A percentile compares a stretch with the other conserved stretches of the same genome.
These are phyloP conservation scores for Heterobasidion occidentale DNA, from an alignment of 1,284 basidiomycete species.

Conservation along the genomic window DNA sequence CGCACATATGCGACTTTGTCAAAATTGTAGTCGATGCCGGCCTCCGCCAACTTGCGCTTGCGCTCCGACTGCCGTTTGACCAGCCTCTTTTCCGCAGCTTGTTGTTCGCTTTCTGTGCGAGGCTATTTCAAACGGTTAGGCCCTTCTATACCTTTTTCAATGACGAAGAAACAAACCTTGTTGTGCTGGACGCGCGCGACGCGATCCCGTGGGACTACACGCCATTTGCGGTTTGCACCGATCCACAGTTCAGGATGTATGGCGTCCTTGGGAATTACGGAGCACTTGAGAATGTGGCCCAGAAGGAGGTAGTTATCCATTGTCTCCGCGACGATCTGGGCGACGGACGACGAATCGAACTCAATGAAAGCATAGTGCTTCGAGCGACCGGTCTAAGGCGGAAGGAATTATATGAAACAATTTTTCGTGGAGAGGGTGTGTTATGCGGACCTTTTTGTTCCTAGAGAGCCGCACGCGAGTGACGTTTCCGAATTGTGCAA, in stretches of 20 bases:
- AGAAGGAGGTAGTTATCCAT: slow-evolving; percentile 98
- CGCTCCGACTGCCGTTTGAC: slow-evolving; percentile 74
- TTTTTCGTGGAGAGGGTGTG: not conserved
- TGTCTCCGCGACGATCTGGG: slow-evolving; percentile 93
- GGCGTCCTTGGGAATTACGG: slow-evolving; percentile 78
- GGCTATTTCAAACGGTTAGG: slow-evolving; percentile 32
- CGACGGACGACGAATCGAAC: slow-evolving; percentile 85
- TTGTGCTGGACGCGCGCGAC: slow-evolving; percentile 72
- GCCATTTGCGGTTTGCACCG: slow-evolving; percentile 92
- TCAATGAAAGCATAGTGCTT: slow-evolving; percentile 98
- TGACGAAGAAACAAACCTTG: slow-evolving; percentile 45
- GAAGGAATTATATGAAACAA: not conserved
- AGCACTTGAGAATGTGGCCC: slow-evolving; percentile 89
- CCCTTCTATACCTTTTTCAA: not conserved
- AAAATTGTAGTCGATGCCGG: slow-evolving; percentile 90
- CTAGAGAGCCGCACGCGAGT: slow-evolving; percentile 86
- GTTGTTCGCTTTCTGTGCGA: slow-evolving; percentile 69
- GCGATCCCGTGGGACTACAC: slow-evolving; percentile 67
- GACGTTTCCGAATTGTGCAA: slow-evolving; percentile 91
- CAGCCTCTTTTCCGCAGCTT: slow-evolving; percentile 61
- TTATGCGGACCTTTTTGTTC: slow-evolving; percentile 74
- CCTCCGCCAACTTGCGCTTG: slow-evolving; percentile 71
- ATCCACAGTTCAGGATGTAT: slow-evolving; percentile 94
- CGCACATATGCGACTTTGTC: slow-evolving; percentile 65
- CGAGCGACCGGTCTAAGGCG: slow-evolving; percentile 77